Evolutionary conservation across 2,329 filamentous ascomycete genomes (phyloP), one percentile per base, ranked within the genome.

Genomic region (Ramularia collo-cygni): DNA sequence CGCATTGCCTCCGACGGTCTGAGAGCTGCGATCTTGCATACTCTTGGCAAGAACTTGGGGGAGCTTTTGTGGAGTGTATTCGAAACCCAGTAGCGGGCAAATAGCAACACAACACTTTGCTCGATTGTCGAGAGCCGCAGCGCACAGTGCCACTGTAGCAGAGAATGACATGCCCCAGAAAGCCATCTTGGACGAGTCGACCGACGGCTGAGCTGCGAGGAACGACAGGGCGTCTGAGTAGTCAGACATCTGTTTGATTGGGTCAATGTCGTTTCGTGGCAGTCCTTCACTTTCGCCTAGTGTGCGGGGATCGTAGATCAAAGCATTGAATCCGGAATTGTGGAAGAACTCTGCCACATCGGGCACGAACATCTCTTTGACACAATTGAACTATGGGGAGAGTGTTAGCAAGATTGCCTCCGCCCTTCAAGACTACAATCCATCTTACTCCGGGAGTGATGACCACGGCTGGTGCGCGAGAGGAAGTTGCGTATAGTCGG

Each of bases 21-120:
- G 64, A 0, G 64, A 65, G 43, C 64, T 60, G 3, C 67, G 60
- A 44, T 70, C 67, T 37, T 57, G 44, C 29, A 63, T 57, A 8
- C 46, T 32, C 24, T 61, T 58, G 2, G 53, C 48, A 1, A 67
- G 45, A 2, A 63, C 57, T 4, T 47, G 31, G 10, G 33, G 26
- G 26, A 46, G 52, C 12, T 50, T 37, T 6, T 18, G 6, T 24
- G 44, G 47, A 7, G 51, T 31, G 28, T 43, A 44, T 3, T 50
- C 35, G 14, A 49, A 51, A 9, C 35, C 38, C 16, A 29, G 38
- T 13, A 53, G 17, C 1, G 58, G 56, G 18, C 52, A 55, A 17
- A 56, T 43, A 9, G 53, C 48, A 27, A 66, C 49, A 5, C 56
- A 44, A 33, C 38, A 39, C 27, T 44, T 48, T 10, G 48, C 52